Evolutionary conservation across 2,329 filamentous ascomycete genomes (phyloP), one percentile per base, ranked within the genome.

Genomic region (Fusarium sacchari): DNA sequence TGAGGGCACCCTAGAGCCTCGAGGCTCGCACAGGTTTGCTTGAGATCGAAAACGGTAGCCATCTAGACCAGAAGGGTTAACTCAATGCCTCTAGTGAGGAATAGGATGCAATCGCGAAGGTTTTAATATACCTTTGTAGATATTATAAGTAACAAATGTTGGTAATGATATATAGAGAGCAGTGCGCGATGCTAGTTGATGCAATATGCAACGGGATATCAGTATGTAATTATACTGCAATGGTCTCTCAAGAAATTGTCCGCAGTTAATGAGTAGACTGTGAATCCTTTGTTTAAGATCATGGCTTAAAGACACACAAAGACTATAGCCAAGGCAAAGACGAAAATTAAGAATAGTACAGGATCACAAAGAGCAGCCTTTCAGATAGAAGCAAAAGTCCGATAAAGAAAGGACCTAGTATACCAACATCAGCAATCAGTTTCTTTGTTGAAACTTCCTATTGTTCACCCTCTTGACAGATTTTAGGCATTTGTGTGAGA

Each of bases 141-240:
- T 15, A 8, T 7, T 22, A 2, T 15, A 4, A 47, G 14, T 15
- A 30, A 22, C 0, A 4, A 17, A 4, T 5, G 6, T 5, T 4
- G 14, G 11, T 22, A 0, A 22, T 14, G 6, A 22, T 17, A 7
- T 22, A 0, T 14, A 4, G 2, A 18, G 32, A 7, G 3, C 3
- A 10, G 8, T 24, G 14, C 4, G 17, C 2, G 15, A 24, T 1
- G 8, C 13, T 32, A 7, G 3, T 15, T 24, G 0, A n/a, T 17
- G 5, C 0, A 18, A 5, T 1, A 2, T 32, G 7, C 7, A 18
- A 32, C 4, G 11, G 2, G 7, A 0, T 4, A 50, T 9, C 0
- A 2, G 4, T 34, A 24, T 0, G 5, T 2, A 0, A 18, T 14
- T 7, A 7, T 20, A 32, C 15, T 10, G 0, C 3, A n/a, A 14